These are phyloP conservation scores for Suillus subluteus DNA, from an alignment of 768 basidiomycete species.

Conservation along the genomic window DNA sequence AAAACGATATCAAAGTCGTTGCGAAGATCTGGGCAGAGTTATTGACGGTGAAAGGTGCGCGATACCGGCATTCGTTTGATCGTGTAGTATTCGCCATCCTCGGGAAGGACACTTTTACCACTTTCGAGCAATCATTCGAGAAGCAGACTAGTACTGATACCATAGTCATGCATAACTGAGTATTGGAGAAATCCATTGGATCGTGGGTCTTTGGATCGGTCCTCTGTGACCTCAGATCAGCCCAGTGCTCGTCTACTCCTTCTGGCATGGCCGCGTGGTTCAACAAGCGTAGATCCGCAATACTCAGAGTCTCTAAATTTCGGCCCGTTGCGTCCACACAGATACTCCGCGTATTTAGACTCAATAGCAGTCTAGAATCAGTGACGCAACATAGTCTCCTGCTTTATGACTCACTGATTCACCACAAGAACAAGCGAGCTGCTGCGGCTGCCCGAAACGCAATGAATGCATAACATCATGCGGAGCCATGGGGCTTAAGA, in stretches of 20 bases:
- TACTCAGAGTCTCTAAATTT: background rate
- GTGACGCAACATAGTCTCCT: background rate
- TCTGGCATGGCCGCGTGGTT: background rate
- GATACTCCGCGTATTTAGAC: background rate
- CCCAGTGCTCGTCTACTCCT: background rate
- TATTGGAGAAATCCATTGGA: background rate
- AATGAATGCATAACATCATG: background rate
- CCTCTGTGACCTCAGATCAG: background rate
- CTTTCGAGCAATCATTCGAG: constrained; percentile 43
- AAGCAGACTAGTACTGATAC: constrained; percentile 12
- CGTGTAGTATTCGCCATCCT: constrained; percentile 70
- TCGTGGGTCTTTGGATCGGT: background rate
- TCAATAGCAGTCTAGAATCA: background rate
- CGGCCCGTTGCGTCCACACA: background rate
- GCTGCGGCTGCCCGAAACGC: background rate
- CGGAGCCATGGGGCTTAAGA: background rate
- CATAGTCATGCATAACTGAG: background rate
- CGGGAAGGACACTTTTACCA: constrained; percentile 49
- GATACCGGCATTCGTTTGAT: constrained; percentile 63
- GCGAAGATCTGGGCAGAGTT: constrained; percentile 70
- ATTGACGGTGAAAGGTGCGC: constrained; percentile 48
- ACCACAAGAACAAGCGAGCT: background rate
- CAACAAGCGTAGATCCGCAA: background rate
- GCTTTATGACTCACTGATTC: background rate
- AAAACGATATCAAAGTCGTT: constrained; percentile 60